Percentiles rank a stretch among this genome's conserved stretches.
Evolutionary conservation across 148 eudicot genomes (phyloP).

Genomic region (Pouteria glomerata): DNA sequence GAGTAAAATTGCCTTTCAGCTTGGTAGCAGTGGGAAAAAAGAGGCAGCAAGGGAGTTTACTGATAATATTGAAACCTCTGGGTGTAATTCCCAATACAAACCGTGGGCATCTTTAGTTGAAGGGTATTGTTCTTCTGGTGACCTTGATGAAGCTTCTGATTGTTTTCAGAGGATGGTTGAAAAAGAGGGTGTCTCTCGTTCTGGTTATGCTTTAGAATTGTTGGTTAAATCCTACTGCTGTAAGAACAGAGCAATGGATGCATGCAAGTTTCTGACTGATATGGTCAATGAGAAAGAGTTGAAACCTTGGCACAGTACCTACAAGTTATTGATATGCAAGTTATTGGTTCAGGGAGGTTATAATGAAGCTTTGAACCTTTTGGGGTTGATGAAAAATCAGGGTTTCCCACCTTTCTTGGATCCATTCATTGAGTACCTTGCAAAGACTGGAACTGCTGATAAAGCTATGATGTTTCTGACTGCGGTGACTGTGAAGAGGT

Average conservation of each 20-base stretch:
- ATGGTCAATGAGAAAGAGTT: slow-evolving; percentile 37
- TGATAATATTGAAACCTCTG: slow-evolving; percentile 32
- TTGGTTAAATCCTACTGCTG: slow-evolving; percentile 53
- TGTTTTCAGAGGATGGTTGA: slow-evolving; percentile 47
- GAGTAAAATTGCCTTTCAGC: slow-evolving; percentile 54
- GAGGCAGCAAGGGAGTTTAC: slow-evolving; percentile 54
- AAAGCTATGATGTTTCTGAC: slow-evolving; percentile 50
- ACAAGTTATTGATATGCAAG: slow-evolving; percentile 50
- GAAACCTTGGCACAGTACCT: slow-evolving; percentile 52
- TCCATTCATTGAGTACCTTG: slow-evolving; percentile 51
- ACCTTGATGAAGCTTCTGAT: slow-evolving; percentile 49
- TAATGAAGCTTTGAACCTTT: slow-evolving; percentile 49
- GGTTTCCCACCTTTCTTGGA: slow-evolving; percentile 76
- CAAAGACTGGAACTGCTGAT: slow-evolving; percentile 54
- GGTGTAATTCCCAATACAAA: slow-evolving; percentile 20
- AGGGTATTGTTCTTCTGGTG: slow-evolving; percentile 58
- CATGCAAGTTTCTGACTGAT: slow-evolving; percentile 44
- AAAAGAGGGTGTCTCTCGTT: slow-evolving; percentile 32
- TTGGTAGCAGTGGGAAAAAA: slow-evolving; percentile 38
- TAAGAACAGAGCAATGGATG: slow-evolving; percentile 48
- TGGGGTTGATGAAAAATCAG: slow-evolving; percentile 63
- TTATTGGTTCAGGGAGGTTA: slow-evolving; percentile 51
- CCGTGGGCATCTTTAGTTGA: slow-evolving; percentile 58
- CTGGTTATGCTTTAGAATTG: slow-evolving; percentile 43
- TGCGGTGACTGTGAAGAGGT: slow-evolving; percentile 48